These are phyloP conservation scores for Dactylonectria estremocensis DNA, from an alignment of 2,329 filamentous ascomycete genomes.

Conservation along the genomic window DNA sequence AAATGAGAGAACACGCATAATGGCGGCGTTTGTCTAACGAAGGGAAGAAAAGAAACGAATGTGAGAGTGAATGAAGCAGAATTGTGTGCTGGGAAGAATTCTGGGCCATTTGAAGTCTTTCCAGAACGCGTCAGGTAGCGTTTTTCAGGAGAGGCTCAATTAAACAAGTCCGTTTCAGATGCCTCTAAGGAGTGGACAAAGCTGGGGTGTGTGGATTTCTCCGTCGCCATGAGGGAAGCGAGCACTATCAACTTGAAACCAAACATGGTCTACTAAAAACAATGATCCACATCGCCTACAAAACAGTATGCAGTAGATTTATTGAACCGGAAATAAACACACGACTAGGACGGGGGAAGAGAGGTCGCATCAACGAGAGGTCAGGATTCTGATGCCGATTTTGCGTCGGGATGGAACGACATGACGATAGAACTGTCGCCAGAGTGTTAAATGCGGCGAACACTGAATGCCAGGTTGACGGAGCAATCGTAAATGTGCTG, in stretches of 20 bases:
- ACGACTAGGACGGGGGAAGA: too few species aligned
- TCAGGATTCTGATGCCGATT: too few species aligned
- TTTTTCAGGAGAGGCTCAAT: not conserved
- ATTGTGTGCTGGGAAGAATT: not conserved
- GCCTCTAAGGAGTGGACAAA: not conserved
- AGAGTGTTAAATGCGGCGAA: too few species aligned
- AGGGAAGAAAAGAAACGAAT: not conserved
- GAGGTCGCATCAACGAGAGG: too few species aligned
- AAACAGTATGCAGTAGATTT: not conserved
- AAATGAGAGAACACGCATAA: slow-evolving; percentile 3
- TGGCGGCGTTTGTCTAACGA: not conserved
- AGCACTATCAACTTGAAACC: not conserved
- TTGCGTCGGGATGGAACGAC: too few species aligned
- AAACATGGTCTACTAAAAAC: not conserved
- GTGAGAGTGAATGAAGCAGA: not conserved
- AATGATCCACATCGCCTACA: not conserved
- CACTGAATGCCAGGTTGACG: too few species aligned
- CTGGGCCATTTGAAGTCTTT: not conserved
- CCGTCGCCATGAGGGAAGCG: not conserved
- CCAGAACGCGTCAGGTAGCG: not conserved
- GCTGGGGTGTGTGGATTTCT: not conserved
- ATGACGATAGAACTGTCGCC: too few species aligned
- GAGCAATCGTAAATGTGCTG: too few species aligned
- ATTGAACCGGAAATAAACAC: not conserved
- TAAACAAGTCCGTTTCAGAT: slow-evolving; percentile 2